Evolutionary conservation across 495 filamentous ascomycete genomes (phyloP).

Genomic region (Annulohypoxylon nitens): DNA sequence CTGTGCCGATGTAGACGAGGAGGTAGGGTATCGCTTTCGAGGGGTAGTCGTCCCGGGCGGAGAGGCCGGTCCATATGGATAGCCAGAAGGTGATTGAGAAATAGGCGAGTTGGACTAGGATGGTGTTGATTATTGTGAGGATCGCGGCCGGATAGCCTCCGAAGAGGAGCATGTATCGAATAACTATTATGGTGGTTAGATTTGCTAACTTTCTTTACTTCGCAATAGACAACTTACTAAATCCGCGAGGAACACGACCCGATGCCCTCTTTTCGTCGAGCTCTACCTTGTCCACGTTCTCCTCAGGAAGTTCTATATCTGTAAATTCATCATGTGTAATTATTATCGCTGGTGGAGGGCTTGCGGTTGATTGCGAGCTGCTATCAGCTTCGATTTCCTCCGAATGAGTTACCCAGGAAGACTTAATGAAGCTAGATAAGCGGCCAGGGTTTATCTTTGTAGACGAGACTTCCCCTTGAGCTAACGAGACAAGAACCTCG

Average conservation of each 20-base stretch:
- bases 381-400: constrained; percentile 13
- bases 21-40: constrained; percentile 81
- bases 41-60: constrained; percentile 74
- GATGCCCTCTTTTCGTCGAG: constrained; percentile 32
- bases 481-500: constrained; percentile 73
- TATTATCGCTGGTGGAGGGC: not conserved
- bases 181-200: constrained; percentile 5
- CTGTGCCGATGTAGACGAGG: constrained; percentile 72
- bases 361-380: not conserved
- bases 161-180: constrained; percentile 29
- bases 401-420: not conserved
- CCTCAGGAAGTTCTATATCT: constrained; percentile 58
- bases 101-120: constrained; percentile 55
- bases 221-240: constrained; percentile 5
- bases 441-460: constrained; percentile 78
- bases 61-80: constrained; percentile 45
- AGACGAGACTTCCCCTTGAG: constrained; percentile 73
- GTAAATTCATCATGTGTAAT: not conserved
- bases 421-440: not conserved
- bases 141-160: constrained; percentile 21
- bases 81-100: constrained; percentile 38
- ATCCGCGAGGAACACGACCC: constrained; percentile 45
- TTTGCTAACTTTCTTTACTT: not conserved
- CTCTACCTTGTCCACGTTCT: not conserved
- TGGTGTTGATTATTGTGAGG: constrained; percentile 24